phyloP scores from a whole-genome alignment of 2,329 filamentous ascomycete genomes.

The Colletotrichum godetiae region DNA sequence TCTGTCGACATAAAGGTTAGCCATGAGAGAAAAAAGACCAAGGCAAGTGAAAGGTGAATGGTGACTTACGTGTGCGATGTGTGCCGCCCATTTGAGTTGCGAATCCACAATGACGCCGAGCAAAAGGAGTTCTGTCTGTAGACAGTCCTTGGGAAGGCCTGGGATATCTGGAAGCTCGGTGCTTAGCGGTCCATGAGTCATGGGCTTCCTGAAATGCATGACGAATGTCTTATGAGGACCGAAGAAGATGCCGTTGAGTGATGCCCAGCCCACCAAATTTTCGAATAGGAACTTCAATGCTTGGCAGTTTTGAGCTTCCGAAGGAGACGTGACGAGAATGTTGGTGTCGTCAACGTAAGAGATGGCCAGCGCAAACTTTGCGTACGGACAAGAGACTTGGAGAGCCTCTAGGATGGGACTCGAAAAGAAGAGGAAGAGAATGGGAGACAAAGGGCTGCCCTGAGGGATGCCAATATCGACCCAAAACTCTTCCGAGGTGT shows the following conservation, averaged over 20 bases:
- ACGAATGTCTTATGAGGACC: neutral
- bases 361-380: neutral
- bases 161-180: neutral
- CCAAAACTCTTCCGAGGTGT: neutral
- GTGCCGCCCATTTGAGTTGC: neutral
- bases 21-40: no score
- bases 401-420: slow-evolving; percentile 9
- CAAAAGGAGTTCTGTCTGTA: neutral
- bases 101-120: neutral
- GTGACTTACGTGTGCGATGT: slow-evolving; percentile 8
- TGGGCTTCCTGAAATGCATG: neutral
- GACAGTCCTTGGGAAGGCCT: neutral
- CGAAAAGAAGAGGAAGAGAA: slow-evolving; percentile 18
- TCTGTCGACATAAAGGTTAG: no score
- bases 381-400: neutral
- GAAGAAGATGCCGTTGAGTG: neutral
- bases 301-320: neutral
- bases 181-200: neutral
- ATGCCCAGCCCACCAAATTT: neutral
- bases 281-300: neutral
- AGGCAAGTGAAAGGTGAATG: no score
- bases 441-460: slow-evolving; percentile 17
- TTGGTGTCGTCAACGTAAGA: slow-evolving; percentile 19
- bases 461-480: slow-evolving; percentile 20
- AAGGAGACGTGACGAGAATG: neutral